phyloP scores from a whole-genome alignment of 2,329 filamentous ascomycete genomes.

The Dothideomycetes sp. region DNA sequence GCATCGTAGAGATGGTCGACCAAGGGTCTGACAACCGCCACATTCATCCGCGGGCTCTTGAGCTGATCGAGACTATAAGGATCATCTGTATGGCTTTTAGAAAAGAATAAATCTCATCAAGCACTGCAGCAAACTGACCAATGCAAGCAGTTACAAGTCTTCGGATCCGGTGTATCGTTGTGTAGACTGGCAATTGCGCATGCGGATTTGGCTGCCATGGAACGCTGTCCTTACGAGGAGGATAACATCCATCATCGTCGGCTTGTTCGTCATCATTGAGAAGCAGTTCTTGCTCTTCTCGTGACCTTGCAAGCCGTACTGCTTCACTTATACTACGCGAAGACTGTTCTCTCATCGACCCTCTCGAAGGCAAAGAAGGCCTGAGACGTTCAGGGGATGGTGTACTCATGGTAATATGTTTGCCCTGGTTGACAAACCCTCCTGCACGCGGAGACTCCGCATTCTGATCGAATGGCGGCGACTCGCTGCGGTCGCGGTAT shows the following conservation, averaged over 20 bases:
- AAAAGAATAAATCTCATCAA: neutral
- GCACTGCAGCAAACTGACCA: slow-evolving; percentile 26
- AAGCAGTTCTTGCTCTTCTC: slow-evolving; percentile 41
- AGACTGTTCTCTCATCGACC: slow-evolving; percentile 23
- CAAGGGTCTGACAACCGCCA: slow-evolving; percentile 66
- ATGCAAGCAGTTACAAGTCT: slow-evolving; percentile 39
- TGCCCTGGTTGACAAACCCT: slow-evolving; percentile 1
- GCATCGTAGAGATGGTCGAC: slow-evolving; percentile 76
- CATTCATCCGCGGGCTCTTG: slow-evolving; percentile 71
- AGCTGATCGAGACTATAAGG: slow-evolving; percentile 66
- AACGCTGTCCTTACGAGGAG: slow-evolving; percentile 28
- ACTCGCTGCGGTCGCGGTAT: slow-evolving; percentile 1
- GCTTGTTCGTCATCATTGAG: slow-evolving; percentile 37
- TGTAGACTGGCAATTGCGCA: slow-evolving; percentile 61
- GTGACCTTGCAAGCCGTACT: slow-evolving; percentile 31
- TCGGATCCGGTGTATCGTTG: slow-evolving; percentile 57
- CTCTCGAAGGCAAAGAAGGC: slow-evolving; percentile 22
- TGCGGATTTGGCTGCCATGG: slow-evolving; percentile 46
- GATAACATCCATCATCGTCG: slow-evolving; percentile 38
- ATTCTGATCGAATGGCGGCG: slow-evolving; percentile 2
- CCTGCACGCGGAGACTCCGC: neutral
- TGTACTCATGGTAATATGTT: slow-evolving; percentile 21
- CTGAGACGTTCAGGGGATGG: slow-evolving; percentile 19
- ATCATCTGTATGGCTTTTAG: slow-evolving; percentile 42
- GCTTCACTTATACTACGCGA: slow-evolving; percentile 30